Percentiles rank a stretch among this genome's conserved stretches.
phyloP scores from a whole-genome alignment of 2,329 filamentous ascomycete species.

The Cryphonectria nitschkei region DNA sequence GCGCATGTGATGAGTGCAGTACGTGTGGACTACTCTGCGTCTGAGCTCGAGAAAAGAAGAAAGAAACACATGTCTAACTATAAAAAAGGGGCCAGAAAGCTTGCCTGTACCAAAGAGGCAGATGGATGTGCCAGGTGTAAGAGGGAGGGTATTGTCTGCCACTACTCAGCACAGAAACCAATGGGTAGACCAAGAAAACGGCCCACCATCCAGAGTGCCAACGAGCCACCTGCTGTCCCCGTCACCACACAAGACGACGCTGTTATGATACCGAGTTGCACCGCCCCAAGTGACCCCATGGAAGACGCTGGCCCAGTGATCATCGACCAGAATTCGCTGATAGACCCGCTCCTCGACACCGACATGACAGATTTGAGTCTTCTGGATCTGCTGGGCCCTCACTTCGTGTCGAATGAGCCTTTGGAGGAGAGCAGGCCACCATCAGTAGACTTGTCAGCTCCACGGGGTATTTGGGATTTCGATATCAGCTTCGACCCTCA shows the following conservation, averaged over 20 bases:
- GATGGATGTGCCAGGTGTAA: slow-evolving; percentile 63
- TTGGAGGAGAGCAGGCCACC: slow-evolving; percentile 23
- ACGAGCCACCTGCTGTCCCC: slow-evolving; percentile 8
- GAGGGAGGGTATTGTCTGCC: slow-evolving; percentile 59
- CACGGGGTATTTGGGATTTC: slow-evolving; percentile 10
- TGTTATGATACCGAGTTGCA: background rate
- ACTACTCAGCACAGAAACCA: slow-evolving; percentile 67
- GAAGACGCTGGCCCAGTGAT: slow-evolving; percentile 32
- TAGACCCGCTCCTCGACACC: slow-evolving; percentile 34
- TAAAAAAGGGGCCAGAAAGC: slow-evolving; percentile 59
- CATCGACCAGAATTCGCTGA: slow-evolving; percentile 40
- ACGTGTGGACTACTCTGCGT: slow-evolving; percentile 39
- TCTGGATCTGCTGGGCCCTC: slow-evolving; percentile 42
- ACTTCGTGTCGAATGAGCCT: slow-evolving; percentile 29
- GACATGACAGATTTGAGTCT: slow-evolving; percentile 39
- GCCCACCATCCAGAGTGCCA: slow-evolving; percentile 41
- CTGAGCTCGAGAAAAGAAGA: background rate
- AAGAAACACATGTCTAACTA: background rate
- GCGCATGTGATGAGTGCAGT: slow-evolving; percentile 72
- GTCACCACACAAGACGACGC: background rate
- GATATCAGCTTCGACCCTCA: slow-evolving; percentile 11
- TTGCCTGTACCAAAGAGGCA: slow-evolving; percentile 66
- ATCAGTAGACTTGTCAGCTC: slow-evolving; percentile 10
- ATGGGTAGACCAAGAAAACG: slow-evolving; percentile 69
- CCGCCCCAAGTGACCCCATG: background rate